Percentiles rank a stretch among this genome's conserved stretches.
Evolutionary conservation across 805 yeast genomes (phyloP).

Genomic region (Saturnispora serradocipensis): DNA sequence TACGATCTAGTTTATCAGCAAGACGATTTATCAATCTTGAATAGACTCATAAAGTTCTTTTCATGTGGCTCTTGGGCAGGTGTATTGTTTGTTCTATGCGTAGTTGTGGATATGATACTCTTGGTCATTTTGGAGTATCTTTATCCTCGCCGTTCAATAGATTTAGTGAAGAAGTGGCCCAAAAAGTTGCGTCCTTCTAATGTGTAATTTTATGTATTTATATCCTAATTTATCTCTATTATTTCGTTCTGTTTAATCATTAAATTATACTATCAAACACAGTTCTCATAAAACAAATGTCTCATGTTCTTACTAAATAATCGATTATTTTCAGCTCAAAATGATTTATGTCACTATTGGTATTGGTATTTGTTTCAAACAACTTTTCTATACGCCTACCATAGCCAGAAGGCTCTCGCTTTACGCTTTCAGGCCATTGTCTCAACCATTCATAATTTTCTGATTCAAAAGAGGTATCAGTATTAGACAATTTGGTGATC

Average conservation of each 20-base stretch:
- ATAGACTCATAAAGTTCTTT: constrained; percentile 55
- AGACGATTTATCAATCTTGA: constrained; percentile 34
- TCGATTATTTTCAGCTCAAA: background rate
- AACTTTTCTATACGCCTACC: background rate
- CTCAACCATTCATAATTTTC: background rate
- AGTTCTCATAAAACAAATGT: background rate
- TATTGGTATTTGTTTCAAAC: background rate
- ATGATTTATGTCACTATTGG: background rate
- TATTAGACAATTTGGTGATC: constrained; percentile 5
- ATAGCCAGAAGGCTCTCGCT: background rate
- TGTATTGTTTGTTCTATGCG: constrained; percentile 67
- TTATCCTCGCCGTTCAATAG: constrained; percentile 64
- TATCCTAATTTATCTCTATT: background rate
- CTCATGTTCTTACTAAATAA: background rate
- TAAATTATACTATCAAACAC: background rate
- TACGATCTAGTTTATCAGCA: constrained; percentile 39
- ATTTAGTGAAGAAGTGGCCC: constrained; percentile 77
- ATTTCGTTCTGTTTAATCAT: background rate
- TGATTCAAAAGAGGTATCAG: background rate
- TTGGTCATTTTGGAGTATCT: constrained; percentile 55
- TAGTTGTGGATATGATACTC: constrained; percentile 68
- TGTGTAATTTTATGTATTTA: background rate
- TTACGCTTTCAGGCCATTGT: background rate
- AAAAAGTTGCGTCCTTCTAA: constrained; percentile 8
- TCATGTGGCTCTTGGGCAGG: constrained; percentile 81